Evolutionary conservation across 2,329 filamentous ascomycete genomes (phyloP), one percentile per base, ranked within the genome.

Genomic region (Alternaria sp.): DNA sequence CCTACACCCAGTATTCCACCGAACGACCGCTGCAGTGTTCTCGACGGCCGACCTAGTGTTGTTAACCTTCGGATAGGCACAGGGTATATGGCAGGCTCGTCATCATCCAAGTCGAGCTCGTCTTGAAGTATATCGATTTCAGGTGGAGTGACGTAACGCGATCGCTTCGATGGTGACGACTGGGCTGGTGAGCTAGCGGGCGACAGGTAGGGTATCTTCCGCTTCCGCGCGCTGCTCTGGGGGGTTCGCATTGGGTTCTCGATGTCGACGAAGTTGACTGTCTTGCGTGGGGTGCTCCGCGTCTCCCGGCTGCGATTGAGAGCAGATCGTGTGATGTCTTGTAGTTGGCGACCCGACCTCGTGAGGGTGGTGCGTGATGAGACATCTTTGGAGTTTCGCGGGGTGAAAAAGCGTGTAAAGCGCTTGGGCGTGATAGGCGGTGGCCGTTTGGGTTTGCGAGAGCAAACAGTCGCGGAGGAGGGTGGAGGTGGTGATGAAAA

Each of bases 341-440:
- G 82, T 65, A 86, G 71, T 65, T 84, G 82, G 62, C 83, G 77
- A 25, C 80, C 80, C 26, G 83, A 83, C 63, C 78, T 80, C 61
- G 80, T 73, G 10, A 74, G 63, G 3, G 69, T 69, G 41, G 70
- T 63, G 54, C 68, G 63, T 14, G 74, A 75, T 6, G 75, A 75
- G 14, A 69, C 73, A 68, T 76, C 68, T n/a, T 73, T 67, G 4
- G 80, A 77, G 23, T 73, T 72, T 50, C 82, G 77, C 11, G 84
- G 84, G 12, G 83, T 84, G 74, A 86, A 86, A 75, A 86, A 86
- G 64, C 82, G 81, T 51, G 75, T 84, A 75, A 86, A 85, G 61
- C 84, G 80, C 69, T 84, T 84, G 7, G 84, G 84, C 1, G 84
- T 86, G 66, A 86, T 83, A 26, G 83, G 84, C 6, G 84, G 84